Evolutionary conservation across 495 filamentous ascomycete genomes (phyloP).

Genomic region (Trichoderma erinaceum): DNA sequence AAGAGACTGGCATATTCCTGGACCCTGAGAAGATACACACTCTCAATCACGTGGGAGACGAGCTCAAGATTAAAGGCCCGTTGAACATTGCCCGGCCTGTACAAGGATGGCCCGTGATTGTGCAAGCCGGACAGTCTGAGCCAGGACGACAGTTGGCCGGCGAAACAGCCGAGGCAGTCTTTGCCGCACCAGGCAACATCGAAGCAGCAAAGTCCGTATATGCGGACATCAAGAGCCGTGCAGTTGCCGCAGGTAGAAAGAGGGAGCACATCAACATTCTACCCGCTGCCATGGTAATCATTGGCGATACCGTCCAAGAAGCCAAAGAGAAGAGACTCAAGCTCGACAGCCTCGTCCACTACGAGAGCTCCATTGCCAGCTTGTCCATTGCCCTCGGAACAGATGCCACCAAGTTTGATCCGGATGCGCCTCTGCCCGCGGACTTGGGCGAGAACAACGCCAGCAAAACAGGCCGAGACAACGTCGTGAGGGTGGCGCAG

Average conservation of each 20-base stretch:
- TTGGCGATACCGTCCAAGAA: conserved; percentile 41
- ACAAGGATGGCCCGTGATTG: conserved; percentile 52
- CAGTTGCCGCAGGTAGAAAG: conserved; percentile 37
- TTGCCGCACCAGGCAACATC: conserved; percentile 34
- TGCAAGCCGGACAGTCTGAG: conserved; percentile 51
- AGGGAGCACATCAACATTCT: conserved; percentile 46
- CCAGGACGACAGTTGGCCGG: conserved; percentile 47
- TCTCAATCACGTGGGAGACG: conserved; percentile 44
- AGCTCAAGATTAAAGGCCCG: conserved; percentile 41
- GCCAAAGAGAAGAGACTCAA: conserved; percentile 43
- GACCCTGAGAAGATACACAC: conserved; percentile 45
- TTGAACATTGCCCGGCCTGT: conserved; percentile 49
- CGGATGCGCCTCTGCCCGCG: conserved; percentile 42
- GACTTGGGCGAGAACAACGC: conserved; percentile 49
- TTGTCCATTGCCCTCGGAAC: conserved; percentile 43
- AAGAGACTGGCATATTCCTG: conserved; percentile 42
- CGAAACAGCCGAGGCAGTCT: conserved; percentile 52
- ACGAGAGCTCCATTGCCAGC: conserved; percentile 51
- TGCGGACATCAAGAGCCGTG: conserved; percentile 45
- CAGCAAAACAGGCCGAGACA: conserved; percentile 43
- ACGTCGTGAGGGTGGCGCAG: conserved; percentile 37
- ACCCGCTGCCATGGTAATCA: conserved; percentile 44
- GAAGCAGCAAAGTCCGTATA: conserved; percentile 46
- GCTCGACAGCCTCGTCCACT: conserved; percentile 49
- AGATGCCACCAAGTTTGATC: conserved; percentile 44